These are phyloP conservation scores for Nymphaea colorata DNA, from an alignment of 164 flowering plant genomes.

Conservation along the genomic window DNA sequence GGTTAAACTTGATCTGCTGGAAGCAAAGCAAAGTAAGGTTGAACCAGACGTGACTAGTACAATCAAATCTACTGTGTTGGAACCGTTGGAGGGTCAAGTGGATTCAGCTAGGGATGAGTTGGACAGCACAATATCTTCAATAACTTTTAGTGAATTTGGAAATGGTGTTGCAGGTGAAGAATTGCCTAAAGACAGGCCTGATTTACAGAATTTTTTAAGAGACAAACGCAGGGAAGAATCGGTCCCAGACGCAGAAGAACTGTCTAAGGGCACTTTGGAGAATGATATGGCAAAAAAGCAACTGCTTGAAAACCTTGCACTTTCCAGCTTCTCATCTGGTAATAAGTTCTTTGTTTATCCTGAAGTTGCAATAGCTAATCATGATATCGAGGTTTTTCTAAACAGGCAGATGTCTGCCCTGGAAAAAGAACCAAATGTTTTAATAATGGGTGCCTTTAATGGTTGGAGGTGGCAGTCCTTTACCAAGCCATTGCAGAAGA, in stretches of 20 bases:
- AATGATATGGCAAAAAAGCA: conserved; percentile 30
- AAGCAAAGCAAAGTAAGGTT: conserved; percentile 14
- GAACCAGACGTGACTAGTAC: conserved; percentile 1
- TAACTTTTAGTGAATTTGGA: conserved; percentile 2
- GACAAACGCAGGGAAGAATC: conserved; percentile 4
- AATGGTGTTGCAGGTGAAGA: conserved; percentile 6
- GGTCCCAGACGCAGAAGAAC: conserved; percentile 11
- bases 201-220: neutral
- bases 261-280: conserved; percentile 20
- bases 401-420: conserved; percentile 62
- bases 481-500: conserved; percentile 51
- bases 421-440: conserved; percentile 47
- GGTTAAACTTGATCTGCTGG: conserved; percentile 12
- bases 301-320: conserved; percentile 50
- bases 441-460: conserved; percentile 93
- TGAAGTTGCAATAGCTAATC: conserved; percentile 48
- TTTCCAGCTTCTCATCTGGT: conserved; percentile 37
- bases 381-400: conserved; percentile 64
- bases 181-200: neutral
- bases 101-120: conserved; percentile 6
- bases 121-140: conserved; percentile 10
- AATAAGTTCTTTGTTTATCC: conserved; percentile 67
- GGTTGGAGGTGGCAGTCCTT: conserved; percentile 94
- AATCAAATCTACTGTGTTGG: neutral
- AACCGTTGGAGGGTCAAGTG: conserved; percentile 11